A percentile compares a stretch with the other conserved stretches of the same genome.
Evolutionary conservation across 2,329 filamentous ascomycete genomes (phyloP).

Genomic region (Nectriaceae sp.): DNA sequence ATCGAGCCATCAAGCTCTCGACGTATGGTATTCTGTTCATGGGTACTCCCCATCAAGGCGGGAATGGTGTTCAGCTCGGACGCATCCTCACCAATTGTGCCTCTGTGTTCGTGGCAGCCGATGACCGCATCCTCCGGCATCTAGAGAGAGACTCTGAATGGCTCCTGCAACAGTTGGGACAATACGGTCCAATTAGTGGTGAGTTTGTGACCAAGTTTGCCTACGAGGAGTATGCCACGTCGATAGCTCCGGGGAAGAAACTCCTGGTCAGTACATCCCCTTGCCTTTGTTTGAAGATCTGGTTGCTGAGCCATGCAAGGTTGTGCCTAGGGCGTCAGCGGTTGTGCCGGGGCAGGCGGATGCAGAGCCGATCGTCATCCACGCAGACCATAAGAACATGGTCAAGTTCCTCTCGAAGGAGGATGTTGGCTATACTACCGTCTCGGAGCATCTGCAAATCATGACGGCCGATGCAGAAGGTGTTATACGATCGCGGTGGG

Average conservation of each 20-base stretch:
- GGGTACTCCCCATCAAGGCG: conserved; percentile 7
- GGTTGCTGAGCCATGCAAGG: conserved; percentile 1
- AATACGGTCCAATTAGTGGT: conserved; percentile 3
- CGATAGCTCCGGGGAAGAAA: background rate
- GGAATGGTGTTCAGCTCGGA: conserved; percentile 4
- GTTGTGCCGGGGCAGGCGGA: conserved; percentile 3
- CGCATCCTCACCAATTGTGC: background rate
- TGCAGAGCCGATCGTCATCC: conserved; percentile 3
- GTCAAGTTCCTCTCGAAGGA: conserved; percentile 2
- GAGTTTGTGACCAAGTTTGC: conserved; percentile 8
- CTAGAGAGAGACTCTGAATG: conserved; percentile 8
- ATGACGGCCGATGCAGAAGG: background rate
- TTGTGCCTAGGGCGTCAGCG: conserved; percentile 6
- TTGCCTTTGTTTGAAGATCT: background rate
- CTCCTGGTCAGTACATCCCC: conserved; percentile 1
- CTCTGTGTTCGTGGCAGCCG: conserved; percentile 3
- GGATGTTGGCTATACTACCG: conserved; percentile 1
- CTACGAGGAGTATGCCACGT: conserved; percentile 5
- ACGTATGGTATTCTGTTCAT: conserved; percentile 8
- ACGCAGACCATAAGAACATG: conserved; percentile 7
- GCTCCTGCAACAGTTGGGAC: conserved; percentile 6
- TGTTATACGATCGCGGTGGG: conserved; percentile 1
- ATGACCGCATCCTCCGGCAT: conserved; percentile 6
- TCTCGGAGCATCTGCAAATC: conserved; percentile 1
- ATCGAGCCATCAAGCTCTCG: conserved; percentile 4